phyloP scores from a whole-genome alignment of 2,329 filamentous ascomycete genomes.

The Pezicula rhizophila region DNA sequence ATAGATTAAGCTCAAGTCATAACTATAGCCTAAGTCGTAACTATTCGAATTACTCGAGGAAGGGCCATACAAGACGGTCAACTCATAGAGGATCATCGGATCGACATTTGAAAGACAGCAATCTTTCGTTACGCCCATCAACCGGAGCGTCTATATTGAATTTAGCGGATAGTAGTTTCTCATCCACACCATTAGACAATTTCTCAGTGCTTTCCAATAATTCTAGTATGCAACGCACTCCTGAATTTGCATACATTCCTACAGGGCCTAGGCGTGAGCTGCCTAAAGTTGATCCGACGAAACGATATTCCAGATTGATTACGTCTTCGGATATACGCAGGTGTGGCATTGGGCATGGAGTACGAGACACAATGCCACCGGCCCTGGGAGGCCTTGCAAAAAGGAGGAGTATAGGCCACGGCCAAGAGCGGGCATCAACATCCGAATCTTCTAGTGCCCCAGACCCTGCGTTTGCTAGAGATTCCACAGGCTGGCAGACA shows the following conservation, averaged over 20 bases:
- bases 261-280: conserved; percentile 2
- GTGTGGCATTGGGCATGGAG: conserved; percentile 20
- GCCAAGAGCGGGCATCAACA: conserved; percentile 12
- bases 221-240: conserved; percentile 4
- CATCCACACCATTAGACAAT: conserved; percentile 16
- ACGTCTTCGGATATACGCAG: conserved; percentile 7
- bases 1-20: background rate
- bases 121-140: conserved; percentile 1
- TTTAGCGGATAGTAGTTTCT: conserved; percentile 19
- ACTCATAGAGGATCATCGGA: conserved; percentile 9
- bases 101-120: conserved; percentile 8
- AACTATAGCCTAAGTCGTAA: conserved; percentile 13
- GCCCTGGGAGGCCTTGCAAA: conserved; percentile 7
- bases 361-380: conserved; percentile 12
- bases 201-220: conserved; percentile 15
- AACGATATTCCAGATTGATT: conserved; percentile 13
- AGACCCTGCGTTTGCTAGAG: conserved; percentile 8
- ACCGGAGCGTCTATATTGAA: conserved; percentile 12
- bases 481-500: conserved; percentile 20
- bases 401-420: conserved; percentile 20
- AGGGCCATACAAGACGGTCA: conserved; percentile 18
- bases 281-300: conserved; percentile 6
- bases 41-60: conserved; percentile 24
- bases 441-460: background rate
- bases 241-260: conserved; percentile 2